Conservation (phyloP, 306 rosid species). For the Cucurbita ficifolia region DNA sequence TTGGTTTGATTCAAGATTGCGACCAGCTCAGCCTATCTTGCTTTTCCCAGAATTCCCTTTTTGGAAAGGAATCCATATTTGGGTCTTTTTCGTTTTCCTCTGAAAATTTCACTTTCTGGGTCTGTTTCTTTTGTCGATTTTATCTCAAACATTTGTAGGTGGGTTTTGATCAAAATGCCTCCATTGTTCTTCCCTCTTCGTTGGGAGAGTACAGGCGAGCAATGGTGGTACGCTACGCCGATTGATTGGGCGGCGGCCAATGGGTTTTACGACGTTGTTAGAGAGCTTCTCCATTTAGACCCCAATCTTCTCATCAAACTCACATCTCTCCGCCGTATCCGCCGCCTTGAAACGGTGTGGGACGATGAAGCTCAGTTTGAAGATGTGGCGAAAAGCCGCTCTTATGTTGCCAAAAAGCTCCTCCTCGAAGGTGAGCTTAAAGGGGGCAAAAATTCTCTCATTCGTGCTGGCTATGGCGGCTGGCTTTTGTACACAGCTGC, state of each 20-base stretch:
- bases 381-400: slow-evolving; percentile 54
- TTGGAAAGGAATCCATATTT: background rate
- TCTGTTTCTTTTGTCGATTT: background rate
- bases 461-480: slow-evolving; percentile 87
- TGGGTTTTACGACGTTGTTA: slow-evolving; percentile 64
- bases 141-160: background rate
- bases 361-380: slow-evolving; percentile 50
- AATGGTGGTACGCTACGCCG: slow-evolving; percentile 96
- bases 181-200: slow-evolving; percentile 58
- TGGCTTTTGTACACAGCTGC: slow-evolving; percentile 98
- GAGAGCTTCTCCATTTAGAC: slow-evolving; percentile 81
- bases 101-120: background rate
- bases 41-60: background rate
- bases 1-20: background rate
- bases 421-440: slow-evolving; percentile 36
- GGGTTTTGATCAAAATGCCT: slow-evolving; percentile 19
- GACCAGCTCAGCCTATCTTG: background rate
- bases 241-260: slow-evolving; percentile 90
- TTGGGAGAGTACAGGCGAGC: slow-evolving; percentile 88
- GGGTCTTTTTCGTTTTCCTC: background rate
- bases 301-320: slow-evolving; percentile 74
- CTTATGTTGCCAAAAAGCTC: slow-evolving; percentile 48
- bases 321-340: slow-evolving; percentile 76
- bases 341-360: slow-evolving; percentile 94
- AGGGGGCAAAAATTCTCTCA: slow-evolving; percentile 40